Evolutionary conservation across 306 rosid genomes (phyloP), one percentile per base, ranked within the genome.

Genomic region (Casuarina equisetifolia): DNA sequence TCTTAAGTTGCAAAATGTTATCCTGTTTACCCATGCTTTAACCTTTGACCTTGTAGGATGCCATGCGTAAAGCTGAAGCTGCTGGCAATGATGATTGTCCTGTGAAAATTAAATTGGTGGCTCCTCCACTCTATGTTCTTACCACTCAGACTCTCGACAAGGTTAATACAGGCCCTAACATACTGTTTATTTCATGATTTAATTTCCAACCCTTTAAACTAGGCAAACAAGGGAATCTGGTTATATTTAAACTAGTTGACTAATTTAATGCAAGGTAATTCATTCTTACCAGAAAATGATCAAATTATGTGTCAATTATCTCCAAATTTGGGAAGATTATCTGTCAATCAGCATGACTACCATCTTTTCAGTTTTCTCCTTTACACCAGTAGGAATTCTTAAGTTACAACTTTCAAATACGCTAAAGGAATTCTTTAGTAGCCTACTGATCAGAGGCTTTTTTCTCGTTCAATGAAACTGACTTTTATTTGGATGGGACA

Each of bases 111-210:
- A 96, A 96, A 85, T 85, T 92, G 79, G 99, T 96, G 78, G 99
- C 99, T 72, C 97, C 99, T 44, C 98, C 99, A 13, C 97, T 92
- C 19, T 92, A 96, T 76, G 99, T 92, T 77, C 91, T 96, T 64
- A 92, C 99, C 75, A 92, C 99, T 59, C 97, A 92, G 83, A 96
- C 99, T 74, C 99, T 96, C 20, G 98, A 96, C 88, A 96, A 96
- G 98, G 99, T 95, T 62, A 17, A 88, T 75, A 77, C 62, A 73
- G 48, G 7, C n/a, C 15, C 39, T 68, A 2, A 13, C 48, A 3
- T 51, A 46, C 45, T 42, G n/a, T 77, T 72, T 17, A 52, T 78
- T 50, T 73, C 59, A 45, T 80, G 11, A 72, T 72, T 62, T 16
- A 8, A 25, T 40, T 17, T 66, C 42, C 42, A 16, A 43, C 71